A percentile compares a stretch with the other conserved stretches of the same genome.
Evolutionary conservation across 257 asterid genomes (phyloP).

Genomic region (Solanum etuberosum): DNA sequence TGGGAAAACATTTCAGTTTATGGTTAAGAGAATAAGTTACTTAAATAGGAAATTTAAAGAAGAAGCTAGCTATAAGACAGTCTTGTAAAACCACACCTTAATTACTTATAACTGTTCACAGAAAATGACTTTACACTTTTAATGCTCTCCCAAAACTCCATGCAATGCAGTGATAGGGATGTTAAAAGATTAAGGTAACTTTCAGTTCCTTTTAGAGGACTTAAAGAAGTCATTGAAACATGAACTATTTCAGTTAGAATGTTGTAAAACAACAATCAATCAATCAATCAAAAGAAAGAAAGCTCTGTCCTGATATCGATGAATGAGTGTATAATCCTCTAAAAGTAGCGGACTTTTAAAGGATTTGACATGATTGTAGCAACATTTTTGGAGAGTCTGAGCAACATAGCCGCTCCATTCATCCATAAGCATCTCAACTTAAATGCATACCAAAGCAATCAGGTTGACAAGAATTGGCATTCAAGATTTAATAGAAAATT

Average conservation of each 20-base stretch:
- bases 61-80: background rate
- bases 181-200: constrained; percentile 12
- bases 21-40: background rate
- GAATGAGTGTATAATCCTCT: background rate
- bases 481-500: background rate
- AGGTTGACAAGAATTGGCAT: background rate
- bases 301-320: background rate
- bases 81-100: background rate
- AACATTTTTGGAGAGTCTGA: background rate
- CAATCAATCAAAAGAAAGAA: background rate
- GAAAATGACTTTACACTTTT: constrained; percentile 27
- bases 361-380: background rate
- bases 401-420: background rate
- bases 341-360: background rate
- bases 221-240: background rate
- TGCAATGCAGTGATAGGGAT: constrained; percentile 34
- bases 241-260: constrained; percentile 1
- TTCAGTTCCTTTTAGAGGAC: background rate
- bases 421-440: constrained; percentile 6
- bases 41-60: background rate
- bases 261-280: constrained; percentile 1
- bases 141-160: constrained; percentile 21
- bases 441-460: background rate
- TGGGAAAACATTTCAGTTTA: background rate
- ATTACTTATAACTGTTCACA: background rate